These are phyloP conservation scores for Ceratocystis diversiconidia DNA, from an alignment of 2,329 filamentous ascomycete genomes.

Conservation along the genomic window DNA sequence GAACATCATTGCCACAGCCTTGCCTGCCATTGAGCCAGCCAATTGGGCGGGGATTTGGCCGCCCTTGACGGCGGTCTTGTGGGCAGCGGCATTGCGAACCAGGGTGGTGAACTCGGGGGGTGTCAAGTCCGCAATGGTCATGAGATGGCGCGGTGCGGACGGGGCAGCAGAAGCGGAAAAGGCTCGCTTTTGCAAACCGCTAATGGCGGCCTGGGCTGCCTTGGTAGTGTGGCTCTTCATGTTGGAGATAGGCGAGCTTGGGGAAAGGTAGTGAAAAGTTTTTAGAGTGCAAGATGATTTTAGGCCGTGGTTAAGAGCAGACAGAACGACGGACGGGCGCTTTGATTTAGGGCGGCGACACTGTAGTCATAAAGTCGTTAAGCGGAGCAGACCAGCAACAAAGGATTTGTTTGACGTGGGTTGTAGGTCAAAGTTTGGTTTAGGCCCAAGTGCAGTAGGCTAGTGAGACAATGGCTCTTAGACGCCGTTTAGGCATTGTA, in stretches of 20 bases:
- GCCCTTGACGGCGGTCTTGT: constrained; percentile 66
- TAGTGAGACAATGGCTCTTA: too few relatives aligned
- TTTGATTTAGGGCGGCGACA: background rate
- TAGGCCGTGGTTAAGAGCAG: background rate
- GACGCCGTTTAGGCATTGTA: too few relatives aligned
- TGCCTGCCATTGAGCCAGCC: constrained; percentile 49
- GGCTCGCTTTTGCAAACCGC: constrained; percentile 29
- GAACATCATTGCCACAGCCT: constrained; percentile 91
- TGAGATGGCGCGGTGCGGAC: constrained; percentile 58
- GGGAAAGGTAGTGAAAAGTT: background rate
- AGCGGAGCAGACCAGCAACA: background rate
- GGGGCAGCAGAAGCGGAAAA: constrained; percentile 28
- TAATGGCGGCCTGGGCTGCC: constrained; percentile 25
- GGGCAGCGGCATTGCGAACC: constrained; percentile 63
- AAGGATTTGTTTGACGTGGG: background rate
- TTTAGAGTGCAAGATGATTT: background rate
- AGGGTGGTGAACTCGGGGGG: constrained; percentile 66
- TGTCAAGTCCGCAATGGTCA: constrained; percentile 79
- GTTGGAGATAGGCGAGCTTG: constrained; percentile 9
- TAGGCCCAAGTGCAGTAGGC: too few relatives aligned
- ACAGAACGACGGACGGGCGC: background rate
- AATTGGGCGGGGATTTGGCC: constrained; percentile 46
- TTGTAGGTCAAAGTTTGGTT: background rate
- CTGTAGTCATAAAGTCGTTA: background rate
- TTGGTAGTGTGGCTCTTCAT: constrained; percentile 27